Percentiles rank a stretch among this genome's conserved stretches.
These are phyloP conservation scores for Colletotrichum sp. DNA, from an alignment of 2,329 filamentous ascomycete genomes.

Conservation along the genomic window DNA sequence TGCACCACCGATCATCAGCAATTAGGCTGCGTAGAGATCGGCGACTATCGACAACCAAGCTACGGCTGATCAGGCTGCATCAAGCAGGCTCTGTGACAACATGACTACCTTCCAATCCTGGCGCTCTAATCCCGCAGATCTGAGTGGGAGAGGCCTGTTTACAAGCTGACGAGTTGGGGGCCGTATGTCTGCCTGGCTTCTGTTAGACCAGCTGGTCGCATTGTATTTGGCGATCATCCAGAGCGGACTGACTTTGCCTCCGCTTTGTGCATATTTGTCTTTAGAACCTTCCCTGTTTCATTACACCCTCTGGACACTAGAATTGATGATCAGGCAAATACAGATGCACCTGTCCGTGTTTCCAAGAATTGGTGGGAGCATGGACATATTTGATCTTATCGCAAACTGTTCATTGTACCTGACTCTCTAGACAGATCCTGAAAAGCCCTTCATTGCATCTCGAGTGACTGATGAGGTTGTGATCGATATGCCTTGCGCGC, in stretches of 20 bases:
- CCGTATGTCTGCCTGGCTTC: background rate
- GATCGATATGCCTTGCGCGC: background rate
- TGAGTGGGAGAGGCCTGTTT: rapidly evolving
- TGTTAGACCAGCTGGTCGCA: background rate
- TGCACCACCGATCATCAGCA: background rate
- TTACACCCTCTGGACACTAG: background rate
- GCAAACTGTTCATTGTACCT: background rate
- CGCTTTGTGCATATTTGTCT: background rate
- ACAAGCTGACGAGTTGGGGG: background rate
- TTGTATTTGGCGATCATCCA: background rate
- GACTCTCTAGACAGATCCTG: too few relatives aligned
- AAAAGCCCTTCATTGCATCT: too few relatives aligned
- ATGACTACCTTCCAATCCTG: background rate
- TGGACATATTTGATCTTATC: rapidly evolving
- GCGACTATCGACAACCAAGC: background rate
- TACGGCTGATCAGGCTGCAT: background rate
- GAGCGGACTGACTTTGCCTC: background rate
- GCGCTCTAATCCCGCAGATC: background rate
- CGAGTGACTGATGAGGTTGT: background rate
- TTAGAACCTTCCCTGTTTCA: background rate
- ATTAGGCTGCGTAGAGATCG: background rate
- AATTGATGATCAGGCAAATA: background rate
- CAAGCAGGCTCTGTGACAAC: background rate
- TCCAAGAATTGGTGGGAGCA: background rate
- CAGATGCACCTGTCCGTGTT: rapidly evolving